Evolutionary conservation across 2,329 filamentous ascomycete genomes (phyloP).

Genomic region (Monosporascus sp.): DNA sequence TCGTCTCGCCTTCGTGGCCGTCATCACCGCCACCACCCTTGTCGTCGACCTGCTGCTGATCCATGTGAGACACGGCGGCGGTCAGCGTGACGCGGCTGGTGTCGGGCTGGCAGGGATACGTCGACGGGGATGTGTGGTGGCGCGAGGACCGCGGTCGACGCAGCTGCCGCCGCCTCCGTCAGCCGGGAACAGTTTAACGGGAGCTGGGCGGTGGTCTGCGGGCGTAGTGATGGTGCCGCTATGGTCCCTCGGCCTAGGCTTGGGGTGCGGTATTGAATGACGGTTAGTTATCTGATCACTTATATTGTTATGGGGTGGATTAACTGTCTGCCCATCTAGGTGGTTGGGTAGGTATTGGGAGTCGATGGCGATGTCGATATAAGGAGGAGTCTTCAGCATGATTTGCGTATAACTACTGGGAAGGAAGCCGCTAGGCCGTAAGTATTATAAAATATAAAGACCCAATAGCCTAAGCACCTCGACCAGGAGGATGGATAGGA

Average conservation of each 20-base stretch:
- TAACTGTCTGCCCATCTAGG: too few relatives aligned
- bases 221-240: background rate
- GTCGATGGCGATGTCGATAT: too few relatives aligned
- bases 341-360: too few relatives aligned
- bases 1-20: background rate
- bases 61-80: too few relatives aligned
- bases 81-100: constrained; percentile 23
- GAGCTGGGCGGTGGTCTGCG: constrained; percentile 11
- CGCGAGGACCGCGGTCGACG: constrained; percentile 16
- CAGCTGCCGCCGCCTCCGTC: constrained; percentile 12
- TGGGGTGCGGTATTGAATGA: constrained; percentile 3
- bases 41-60: background rate
- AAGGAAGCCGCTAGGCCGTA: too few relatives aligned
- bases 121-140: constrained; percentile 18
- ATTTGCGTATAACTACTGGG: too few relatives aligned
- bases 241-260: background rate
- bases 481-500: too few relatives aligned
- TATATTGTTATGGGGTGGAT: too few relatives aligned
- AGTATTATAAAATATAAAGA: too few relatives aligned
- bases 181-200: constrained; percentile 12
- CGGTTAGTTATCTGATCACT: too few relatives aligned
- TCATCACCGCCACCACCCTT: constrained; percentile 6
- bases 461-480: too few relatives aligned
- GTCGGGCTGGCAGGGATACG: constrained; percentile 15
- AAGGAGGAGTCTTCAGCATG: too few relatives aligned